Evolutionary conservation across 495 filamentous ascomycete genomes (phyloP), one percentile per base, ranked within the genome.

Genomic region (Glonium stellatum): DNA sequence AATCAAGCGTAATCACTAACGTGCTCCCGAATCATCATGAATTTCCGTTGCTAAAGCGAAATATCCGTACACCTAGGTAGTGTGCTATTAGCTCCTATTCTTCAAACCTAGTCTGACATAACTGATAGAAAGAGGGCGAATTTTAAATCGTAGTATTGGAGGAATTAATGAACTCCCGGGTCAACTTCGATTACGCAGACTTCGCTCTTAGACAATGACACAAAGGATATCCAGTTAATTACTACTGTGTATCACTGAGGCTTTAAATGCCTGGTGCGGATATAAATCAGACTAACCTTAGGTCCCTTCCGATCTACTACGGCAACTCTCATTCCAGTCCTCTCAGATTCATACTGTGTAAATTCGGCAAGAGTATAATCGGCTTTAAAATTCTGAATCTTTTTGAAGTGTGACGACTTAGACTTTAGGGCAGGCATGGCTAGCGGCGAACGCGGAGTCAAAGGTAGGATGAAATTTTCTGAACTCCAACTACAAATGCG

Each of bases 21-120:
- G 93, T 6, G 93, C 86, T 18, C 93, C 93, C 6, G 92, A 96
- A 69, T 97, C 90, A 73, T 97, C 93, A 62, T 93, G 87, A 65
- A 99, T 96, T 72, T 99, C 93, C 9, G 95, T 99, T 27, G 95
- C 93, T 48, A 99, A 80, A 46, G 92, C 83, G 73, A 99, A 97
- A 71, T 91, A 95, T 12, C 93, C 95, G 60, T 90, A 84, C 54
- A 98, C 25, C 62, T 64, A 15, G 6, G 10, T 46, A 8, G n/a
- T 44, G 6, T 2, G 6, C 6, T 31, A 6, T 31, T 31, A 31
- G 27, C 6, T 31, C 27, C 27, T 6, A 6, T 31, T 31, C 27
- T 31, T 6, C 3, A 31, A 3, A 31, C 6, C 27, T 31, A 6
- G 27, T 31, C 3, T 31, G 27, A 31, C 27, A n/a, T n/a, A n/a